These are phyloP conservation scores for Hyaloperonospora brassicae DNA, from an alignment of 352 stramenopile species.

Conservation along the genomic window DNA sequence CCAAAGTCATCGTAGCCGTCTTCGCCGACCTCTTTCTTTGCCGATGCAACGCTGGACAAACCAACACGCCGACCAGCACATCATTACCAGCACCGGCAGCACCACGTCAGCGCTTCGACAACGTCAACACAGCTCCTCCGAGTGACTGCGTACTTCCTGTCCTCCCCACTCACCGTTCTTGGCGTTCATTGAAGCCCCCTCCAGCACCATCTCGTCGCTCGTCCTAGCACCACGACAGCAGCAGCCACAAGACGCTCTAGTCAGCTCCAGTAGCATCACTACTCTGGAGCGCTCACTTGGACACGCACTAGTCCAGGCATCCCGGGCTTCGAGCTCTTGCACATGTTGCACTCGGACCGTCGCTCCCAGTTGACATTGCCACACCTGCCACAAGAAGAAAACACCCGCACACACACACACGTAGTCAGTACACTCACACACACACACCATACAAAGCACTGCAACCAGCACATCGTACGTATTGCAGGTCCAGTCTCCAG, in stretches of 20 bases:
- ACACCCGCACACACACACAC: too few relatives aligned
- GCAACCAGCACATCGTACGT: constrained; percentile 43
- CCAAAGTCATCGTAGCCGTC: constrained; percentile 86
- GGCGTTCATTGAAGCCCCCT: constrained; percentile 79
- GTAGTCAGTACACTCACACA: too few relatives aligned
- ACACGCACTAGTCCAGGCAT: constrained; percentile 46
- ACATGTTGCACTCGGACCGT: constrained; percentile 81
- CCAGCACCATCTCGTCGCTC: constrained; percentile 71
- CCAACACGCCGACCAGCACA: constrained; percentile 4
- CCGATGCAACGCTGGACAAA: constrained; percentile 44
- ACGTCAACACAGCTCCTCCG: neutral
- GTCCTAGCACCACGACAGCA: constrained; percentile 30
- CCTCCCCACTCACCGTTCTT: constrained; percentile 47
- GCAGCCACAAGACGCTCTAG: neutral
- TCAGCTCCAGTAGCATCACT: neutral
- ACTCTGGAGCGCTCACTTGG: neutral
- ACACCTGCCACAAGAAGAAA: constrained; percentile 33
- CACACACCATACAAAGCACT: neutral
- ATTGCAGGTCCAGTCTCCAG: constrained; percentile 73
- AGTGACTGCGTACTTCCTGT: too few relatives aligned
- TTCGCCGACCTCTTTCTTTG: constrained; percentile 70
- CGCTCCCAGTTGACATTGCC: constrained; percentile 85
- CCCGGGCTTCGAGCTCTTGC: constrained; percentile 70
- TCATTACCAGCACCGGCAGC: too few relatives aligned
- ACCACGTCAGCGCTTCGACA: neutral